phyloP scores from a whole-genome alignment of 1,139 yeast species.

The Dujonia santamariae region DNA sequence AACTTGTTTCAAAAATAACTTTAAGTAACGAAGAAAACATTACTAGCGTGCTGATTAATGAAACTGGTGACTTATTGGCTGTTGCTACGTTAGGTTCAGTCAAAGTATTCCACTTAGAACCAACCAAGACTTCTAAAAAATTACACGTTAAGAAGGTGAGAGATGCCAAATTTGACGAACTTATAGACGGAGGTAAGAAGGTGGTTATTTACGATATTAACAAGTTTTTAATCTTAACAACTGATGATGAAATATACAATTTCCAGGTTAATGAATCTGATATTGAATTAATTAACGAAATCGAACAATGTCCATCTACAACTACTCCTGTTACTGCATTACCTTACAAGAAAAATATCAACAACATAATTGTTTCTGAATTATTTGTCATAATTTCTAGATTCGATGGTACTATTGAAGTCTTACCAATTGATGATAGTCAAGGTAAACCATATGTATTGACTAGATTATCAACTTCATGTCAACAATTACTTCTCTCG shows the following conservation, averaged over 20 bases:
- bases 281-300: slow-evolving; percentile 23
- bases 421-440: slow-evolving; percentile 23
- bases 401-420: slow-evolving; percentile 64
- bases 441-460: slow-evolving; percentile 18
- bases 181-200: slow-evolving; percentile 55
- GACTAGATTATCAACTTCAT: slow-evolving; percentile 54
- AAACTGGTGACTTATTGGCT: slow-evolving; percentile 62
- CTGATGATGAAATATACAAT: slow-evolving; percentile 61
- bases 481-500: slow-evolving; percentile 64
- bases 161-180: slow-evolving; percentile 44
- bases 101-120: slow-evolving; percentile 57
- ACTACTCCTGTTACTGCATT: slow-evolving; percentile 19
- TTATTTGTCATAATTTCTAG: slow-evolving; percentile 57
- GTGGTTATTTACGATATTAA: slow-evolving; percentile 35
- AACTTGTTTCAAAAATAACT: slow-evolving; percentile 62
- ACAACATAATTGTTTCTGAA: slow-evolving; percentile 46
- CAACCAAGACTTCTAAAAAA: slow-evolving; percentile 34
- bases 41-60: slow-evolving; percentile 64
- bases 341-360: slow-evolving; percentile 43
- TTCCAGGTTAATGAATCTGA: slow-evolving; percentile 47
- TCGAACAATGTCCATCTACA: slow-evolving; percentile 19
- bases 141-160: slow-evolving; percentile 52
- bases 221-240: slow-evolving; percentile 54
- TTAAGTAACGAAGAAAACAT: slow-evolving; percentile 81
- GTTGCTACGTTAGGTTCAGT: slow-evolving; percentile 71